These are phyloP conservation scores for Azolla pinnata DNA, from an alignment of 75 land plant species.

Conservation along the genomic window DNA sequence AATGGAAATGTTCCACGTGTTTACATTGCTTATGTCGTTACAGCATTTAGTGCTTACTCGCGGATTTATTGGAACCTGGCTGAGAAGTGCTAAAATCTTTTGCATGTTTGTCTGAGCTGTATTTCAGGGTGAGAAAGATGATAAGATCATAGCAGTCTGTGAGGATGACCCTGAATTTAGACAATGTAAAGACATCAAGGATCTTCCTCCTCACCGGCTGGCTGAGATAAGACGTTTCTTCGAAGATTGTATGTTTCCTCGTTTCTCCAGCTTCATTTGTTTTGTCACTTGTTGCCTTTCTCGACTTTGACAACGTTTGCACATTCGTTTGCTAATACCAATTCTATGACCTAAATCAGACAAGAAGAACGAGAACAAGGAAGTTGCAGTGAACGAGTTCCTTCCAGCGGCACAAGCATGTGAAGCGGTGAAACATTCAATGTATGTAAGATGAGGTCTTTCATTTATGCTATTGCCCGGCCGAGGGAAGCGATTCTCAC, in stretches of 20 bases:
- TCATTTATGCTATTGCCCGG: background rate
- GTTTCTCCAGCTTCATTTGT: too few relatives aligned
- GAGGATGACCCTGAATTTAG: slow-evolving; percentile 42
- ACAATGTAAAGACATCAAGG: slow-evolving; percentile 41
- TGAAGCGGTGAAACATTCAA: slow-evolving; percentile 66
- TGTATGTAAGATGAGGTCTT: slow-evolving; percentile 30
- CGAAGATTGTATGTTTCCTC: slow-evolving; percentile 38
- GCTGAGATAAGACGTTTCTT: slow-evolving; percentile 44
- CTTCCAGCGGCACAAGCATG: slow-evolving; percentile 37
- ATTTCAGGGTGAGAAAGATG: slow-evolving; percentile 44
- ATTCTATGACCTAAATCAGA: too few relatives aligned
- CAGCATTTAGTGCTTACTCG: too few relatives aligned
- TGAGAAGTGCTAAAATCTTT: too few relatives aligned
- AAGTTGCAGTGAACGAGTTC: slow-evolving; percentile 72
- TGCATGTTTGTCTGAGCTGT: background rate
- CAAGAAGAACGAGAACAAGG: slow-evolving; percentile 84
- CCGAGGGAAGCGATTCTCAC: too few relatives aligned
- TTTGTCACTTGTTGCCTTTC: too few relatives aligned
- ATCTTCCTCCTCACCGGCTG: slow-evolving; percentile 45
- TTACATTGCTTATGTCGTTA: too few relatives aligned
- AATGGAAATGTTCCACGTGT: too few relatives aligned
- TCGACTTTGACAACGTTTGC: too few relatives aligned
- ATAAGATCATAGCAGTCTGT: slow-evolving; percentile 42
- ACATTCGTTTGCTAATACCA: too few relatives aligned
- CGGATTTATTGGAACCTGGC: too few relatives aligned